phyloP scores from a whole-genome alignment of 495 filamentous ascomycete genomes.

The Lichenothelia convexa region DNA sequence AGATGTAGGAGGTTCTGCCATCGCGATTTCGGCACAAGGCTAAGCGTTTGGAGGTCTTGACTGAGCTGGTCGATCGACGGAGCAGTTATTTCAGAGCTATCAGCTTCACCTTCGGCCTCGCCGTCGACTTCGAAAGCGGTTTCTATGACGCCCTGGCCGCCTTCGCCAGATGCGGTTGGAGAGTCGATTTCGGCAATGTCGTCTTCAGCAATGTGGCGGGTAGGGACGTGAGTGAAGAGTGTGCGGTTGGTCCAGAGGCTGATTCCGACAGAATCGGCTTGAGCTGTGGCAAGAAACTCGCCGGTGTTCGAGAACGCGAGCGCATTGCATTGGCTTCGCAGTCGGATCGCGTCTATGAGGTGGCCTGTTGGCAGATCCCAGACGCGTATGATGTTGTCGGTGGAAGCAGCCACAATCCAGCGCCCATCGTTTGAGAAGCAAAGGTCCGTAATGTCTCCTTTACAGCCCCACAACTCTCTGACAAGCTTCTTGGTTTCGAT shows the following conservation, averaged over 20 bases:
- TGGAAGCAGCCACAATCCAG: slow-evolving; percentile 80
- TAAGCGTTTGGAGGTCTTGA: slow-evolving; percentile 66
- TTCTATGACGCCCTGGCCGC: slow-evolving; percentile 48
- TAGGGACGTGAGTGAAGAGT: slow-evolving; percentile 73
- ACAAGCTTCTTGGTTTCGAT: slow-evolving; percentile 77
- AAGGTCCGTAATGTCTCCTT: slow-evolving; percentile 14
- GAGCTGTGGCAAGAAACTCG: slow-evolving; percentile 80
- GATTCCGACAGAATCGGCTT: slow-evolving; percentile 70
- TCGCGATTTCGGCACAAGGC: slow-evolving; percentile 66
- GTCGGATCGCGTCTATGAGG: slow-evolving; percentile 71
- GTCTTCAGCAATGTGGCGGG: slow-evolving; percentile 57
- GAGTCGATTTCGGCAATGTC: slow-evolving; percentile 42
- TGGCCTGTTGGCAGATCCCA: slow-evolving; percentile 96
- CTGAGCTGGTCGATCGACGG: slow-evolving; percentile 55
- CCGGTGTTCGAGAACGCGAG: slow-evolving; percentile 77
- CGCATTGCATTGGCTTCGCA: slow-evolving; percentile 56
- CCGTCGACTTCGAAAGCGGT: slow-evolving; percentile 40
- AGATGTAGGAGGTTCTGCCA: slow-evolving; percentile 91
- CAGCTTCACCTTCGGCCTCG: slow-evolving; percentile 25
- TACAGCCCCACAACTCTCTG: slow-evolving; percentile 56
- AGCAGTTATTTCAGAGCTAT: slow-evolving; percentile 23
- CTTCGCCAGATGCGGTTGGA: slow-evolving; percentile 71
- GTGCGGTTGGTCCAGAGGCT: slow-evolving; percentile 83
- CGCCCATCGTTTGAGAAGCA: slow-evolving; percentile 83
- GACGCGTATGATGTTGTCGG: slow-evolving; percentile 63